Evolutionary conservation across 495 filamentous ascomycete species (phyloP).

Genomic region (Aspergillus egyptiacus): DNA sequence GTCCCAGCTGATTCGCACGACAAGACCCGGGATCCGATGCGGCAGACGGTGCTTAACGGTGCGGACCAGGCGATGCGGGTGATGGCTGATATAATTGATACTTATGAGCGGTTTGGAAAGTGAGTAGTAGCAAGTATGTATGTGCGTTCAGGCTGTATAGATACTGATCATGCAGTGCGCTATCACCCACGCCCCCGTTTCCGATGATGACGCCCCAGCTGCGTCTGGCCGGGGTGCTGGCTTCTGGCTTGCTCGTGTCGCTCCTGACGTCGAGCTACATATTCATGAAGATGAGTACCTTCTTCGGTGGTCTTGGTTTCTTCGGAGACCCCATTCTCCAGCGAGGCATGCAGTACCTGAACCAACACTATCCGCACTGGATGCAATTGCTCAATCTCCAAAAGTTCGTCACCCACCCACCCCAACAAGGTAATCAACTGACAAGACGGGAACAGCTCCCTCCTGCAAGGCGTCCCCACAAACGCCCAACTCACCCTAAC

Average conservation of each 20-base stretch:
- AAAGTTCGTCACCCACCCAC: constrained; percentile 41
- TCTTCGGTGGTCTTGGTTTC: constrained; percentile 64
- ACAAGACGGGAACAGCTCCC: constrained; percentile 45
- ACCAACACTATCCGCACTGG: constrained; percentile 68
- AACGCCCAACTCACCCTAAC: constrained; percentile 84
- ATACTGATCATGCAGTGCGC: constrained; percentile 43
- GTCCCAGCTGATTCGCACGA: constrained; percentile 51
- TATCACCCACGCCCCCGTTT: constrained; percentile 76
- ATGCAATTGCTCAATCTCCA: constrained; percentile 63
- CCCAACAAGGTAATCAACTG: background rate
- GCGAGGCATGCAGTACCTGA: constrained; percentile 53
- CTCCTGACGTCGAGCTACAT: constrained; percentile 65
- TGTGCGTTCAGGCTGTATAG: too few relatives aligned
- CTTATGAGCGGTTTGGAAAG: constrained; percentile 77
- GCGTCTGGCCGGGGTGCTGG: constrained; percentile 55
- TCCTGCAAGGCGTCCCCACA: constrained; percentile 80
- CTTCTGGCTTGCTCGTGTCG: constrained; percentile 50
- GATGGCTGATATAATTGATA: constrained; percentile 66
- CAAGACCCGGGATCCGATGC: constrained; percentile 81
- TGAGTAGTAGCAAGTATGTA: constrained; percentile 32
- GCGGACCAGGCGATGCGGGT: constrained; percentile 73
- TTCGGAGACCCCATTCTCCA: constrained; percentile 73
- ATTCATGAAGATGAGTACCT: constrained; percentile 63
- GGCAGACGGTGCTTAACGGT: constrained; percentile 68
- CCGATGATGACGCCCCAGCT: constrained; percentile 55